phyloP scores from a whole-genome alignment of 371 early-diverging fungal species.

The Mucor sp. region DNA sequence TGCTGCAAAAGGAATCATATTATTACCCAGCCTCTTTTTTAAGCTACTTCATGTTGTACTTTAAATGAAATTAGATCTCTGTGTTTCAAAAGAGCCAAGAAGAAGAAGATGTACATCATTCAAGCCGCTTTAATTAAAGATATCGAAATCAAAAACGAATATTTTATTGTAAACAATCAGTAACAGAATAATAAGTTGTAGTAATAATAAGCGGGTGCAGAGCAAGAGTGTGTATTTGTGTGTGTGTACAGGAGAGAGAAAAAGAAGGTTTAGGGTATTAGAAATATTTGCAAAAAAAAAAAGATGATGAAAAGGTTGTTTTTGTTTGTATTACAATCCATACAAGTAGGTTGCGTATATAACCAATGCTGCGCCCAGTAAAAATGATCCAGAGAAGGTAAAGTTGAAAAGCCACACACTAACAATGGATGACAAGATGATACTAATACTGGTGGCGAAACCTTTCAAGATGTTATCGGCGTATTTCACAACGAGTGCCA shows the following conservation, averaged over 20 bases:
- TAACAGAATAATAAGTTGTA: background rate
- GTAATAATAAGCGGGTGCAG: background rate
- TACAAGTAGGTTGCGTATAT: conserved; percentile 82
- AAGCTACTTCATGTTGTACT: no score
- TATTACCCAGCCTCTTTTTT: no score
- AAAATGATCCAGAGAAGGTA: conserved; percentile 67
- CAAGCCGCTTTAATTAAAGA: background rate
- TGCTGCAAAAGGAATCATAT: no score
- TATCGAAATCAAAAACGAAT: background rate
- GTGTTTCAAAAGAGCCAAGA: no score
- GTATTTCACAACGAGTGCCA: conserved; percentile 90
- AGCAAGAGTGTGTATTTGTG: background rate
- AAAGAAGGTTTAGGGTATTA: conserved; percentile 2
- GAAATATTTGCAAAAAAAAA: background rate
- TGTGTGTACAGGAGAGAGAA: background rate
- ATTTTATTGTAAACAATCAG: background rate
- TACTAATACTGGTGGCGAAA: conserved; percentile 90
- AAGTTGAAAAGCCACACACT: conserved; percentile 81
- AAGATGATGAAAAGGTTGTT: background rate
- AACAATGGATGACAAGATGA: conserved; percentile 76
- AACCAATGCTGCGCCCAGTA: conserved; percentile 78
- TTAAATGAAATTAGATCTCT: no score
- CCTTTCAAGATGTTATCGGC: conserved; percentile 96
- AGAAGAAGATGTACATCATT: no score
- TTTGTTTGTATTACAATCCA: conserved; percentile 44